A percentile compares a stretch with the other conserved stretches of the same genome.
Conservation (phyloP, 2,329 filamentous ascomycete genomes). For the Alternaria infectoria region DNA sequence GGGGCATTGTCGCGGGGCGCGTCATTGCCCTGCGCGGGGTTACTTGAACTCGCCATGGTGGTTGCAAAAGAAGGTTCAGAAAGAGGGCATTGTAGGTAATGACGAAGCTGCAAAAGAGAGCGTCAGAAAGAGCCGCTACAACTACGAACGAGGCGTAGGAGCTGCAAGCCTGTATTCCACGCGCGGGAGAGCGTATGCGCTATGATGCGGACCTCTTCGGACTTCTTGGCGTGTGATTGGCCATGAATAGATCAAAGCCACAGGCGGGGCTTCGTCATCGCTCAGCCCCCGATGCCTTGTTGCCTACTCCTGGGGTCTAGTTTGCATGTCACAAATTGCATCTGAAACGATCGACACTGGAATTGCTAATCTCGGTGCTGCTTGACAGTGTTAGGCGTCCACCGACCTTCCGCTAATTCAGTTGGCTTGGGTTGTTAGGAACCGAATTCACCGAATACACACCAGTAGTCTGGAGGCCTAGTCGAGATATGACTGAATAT, state of each 20-base stretch:
- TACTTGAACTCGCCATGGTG: slow-evolving; percentile 29
- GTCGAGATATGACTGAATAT: not conserved
- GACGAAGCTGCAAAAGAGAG: not conserved
- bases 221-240: slow-evolving; percentile 13
- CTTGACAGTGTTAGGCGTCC: not conserved
- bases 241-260: not conserved
- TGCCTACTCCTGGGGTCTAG: not conserved
- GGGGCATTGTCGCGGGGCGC: slow-evolving; percentile 25
- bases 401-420: not conserved
- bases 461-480: not conserved
- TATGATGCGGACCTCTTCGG: slow-evolving; percentile 18
- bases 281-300: slow-evolving; percentile 2
- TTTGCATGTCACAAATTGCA: not conserved
- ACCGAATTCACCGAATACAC: not conserved
- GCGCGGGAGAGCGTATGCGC: slow-evolving; percentile 2
- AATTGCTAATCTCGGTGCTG: not conserved
- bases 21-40: slow-evolving; percentile 19
- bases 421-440: not conserved
- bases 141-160: not conserved
- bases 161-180: slow-evolving; percentile 9
- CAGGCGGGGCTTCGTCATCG: slow-evolving; percentile 19
- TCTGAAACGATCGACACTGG: not conserved
- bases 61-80: not conserved
- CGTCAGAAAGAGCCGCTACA: not conserved
- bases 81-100: slow-evolving; percentile 4